phyloP scores from a whole-genome alignment of 2,329 filamentous ascomycete genomes.

The Pseudocercospora vitis region DNA sequence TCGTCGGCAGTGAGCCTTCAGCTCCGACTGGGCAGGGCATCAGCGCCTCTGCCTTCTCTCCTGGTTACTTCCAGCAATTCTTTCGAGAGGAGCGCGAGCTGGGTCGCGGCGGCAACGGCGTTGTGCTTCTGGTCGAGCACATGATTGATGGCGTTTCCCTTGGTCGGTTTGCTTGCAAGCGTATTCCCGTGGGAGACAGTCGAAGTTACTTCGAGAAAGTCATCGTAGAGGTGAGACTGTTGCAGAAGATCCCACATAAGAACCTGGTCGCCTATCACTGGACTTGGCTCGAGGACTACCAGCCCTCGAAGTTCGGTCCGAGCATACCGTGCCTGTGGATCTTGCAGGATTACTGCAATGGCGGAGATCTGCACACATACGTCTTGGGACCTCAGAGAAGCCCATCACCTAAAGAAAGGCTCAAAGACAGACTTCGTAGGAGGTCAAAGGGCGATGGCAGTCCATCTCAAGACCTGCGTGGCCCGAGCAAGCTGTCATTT shows the following conservation, averaged over 20 bases:
- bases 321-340: conserved; percentile 95
- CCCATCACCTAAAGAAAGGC: conserved; percentile 69
- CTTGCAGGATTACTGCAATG: conserved; percentile 95
- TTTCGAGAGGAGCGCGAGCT: conserved; percentile 87
- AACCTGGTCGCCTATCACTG: conserved; percentile 96
- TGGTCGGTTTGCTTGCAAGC: conserved; percentile 93
- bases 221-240: conserved; percentile 84
- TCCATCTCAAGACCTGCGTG: conserved; percentile 53
- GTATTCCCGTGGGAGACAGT: conserved; percentile 90
- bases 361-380: conserved; percentile 85
- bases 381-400: conserved; percentile 74
- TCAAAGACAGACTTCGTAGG: conserved; percentile 84
- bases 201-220: conserved; percentile 92
- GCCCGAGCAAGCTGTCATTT: conserved; percentile 63
- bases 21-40: conserved; percentile 62
- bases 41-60: conserved; percentile 81
- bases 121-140: conserved; percentile 91
- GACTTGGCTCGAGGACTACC: conserved; percentile 91
- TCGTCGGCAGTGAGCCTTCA: conserved; percentile 48
- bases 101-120: conserved; percentile 87
- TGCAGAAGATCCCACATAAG: conserved; percentile 87
- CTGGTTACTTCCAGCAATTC: conserved; percentile 88
- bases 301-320: conserved; percentile 80
- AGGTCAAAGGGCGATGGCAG: conserved; percentile 77
- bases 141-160: conserved; percentile 84